Percentiles rank a stretch among this genome's conserved stretches.
These are phyloP conservation scores for Margaritispora aquatica DNA, from an alignment of 495 filamentous ascomycete species.

Conservation along the genomic window DNA sequence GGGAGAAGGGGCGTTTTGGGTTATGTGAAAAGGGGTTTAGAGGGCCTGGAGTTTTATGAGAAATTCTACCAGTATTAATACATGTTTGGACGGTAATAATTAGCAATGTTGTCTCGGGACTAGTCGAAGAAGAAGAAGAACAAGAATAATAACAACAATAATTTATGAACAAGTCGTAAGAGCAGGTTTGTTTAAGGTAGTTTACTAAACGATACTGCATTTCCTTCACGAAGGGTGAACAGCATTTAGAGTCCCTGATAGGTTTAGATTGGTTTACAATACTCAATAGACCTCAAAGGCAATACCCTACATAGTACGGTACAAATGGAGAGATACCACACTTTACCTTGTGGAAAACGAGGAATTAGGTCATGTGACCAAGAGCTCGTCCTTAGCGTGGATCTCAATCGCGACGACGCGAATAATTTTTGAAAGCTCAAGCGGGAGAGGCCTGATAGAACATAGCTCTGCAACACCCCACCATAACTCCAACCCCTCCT, in stretches of 20 bases:
- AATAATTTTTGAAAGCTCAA: conserved; percentile 12
- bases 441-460: background rate
- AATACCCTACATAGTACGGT: too few relatives aligned
- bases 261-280: too few relatives aligned
- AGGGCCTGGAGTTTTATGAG: background rate
- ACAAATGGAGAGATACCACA: too few relatives aligned
- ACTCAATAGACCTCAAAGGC: too few relatives aligned
- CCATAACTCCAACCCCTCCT: background rate
- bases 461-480: conserved; percentile 9
- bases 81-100: background rate
- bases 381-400: conserved; percentile 1
- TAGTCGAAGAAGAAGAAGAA: too few relatives aligned
- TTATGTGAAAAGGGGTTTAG: background rate
- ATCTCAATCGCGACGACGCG: conserved; percentile 8
- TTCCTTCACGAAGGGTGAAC: too few relatives aligned
- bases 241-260: too few relatives aligned
- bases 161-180: too few relatives aligned
- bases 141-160: too few relatives aligned
- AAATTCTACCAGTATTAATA: background rate
- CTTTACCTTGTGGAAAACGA: background rate
- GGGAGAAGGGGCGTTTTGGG: background rate
- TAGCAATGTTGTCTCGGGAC: too few relatives aligned
- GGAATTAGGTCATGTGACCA: conserved; percentile 1
- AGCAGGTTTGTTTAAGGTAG: too few relatives aligned
- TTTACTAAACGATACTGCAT: too few relatives aligned